Conservation (phyloP, 176 grass and related monocot genomes). For the Tillandsia leiboldiana region DNA sequence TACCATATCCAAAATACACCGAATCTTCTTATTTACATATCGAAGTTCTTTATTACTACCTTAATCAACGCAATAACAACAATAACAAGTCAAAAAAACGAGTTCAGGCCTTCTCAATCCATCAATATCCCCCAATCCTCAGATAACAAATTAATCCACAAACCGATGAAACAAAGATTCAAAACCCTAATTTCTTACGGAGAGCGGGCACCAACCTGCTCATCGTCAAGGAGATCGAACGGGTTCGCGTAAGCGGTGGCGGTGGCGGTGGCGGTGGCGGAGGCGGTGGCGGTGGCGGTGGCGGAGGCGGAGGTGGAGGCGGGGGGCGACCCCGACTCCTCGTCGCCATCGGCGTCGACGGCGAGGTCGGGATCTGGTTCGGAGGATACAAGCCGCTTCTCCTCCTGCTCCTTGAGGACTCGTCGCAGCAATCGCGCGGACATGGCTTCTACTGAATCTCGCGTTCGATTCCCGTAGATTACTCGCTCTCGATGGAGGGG, state of each 20-base stretch:
- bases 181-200: neutral
- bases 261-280: neutral
- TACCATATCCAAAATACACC: too few relatives aligned
- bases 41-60: too few relatives aligned
- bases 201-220: conserved; percentile 26
- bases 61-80: too few relatives aligned
- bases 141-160: neutral
- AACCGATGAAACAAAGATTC: neutral
- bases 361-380: conserved; percentile 22
- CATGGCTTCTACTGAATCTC: conserved; percentile 28
- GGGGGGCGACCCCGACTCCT: conserved; percentile 21
- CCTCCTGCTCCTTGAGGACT: conserved; percentile 56
- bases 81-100: too few relatives aligned
- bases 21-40: too few relatives aligned
- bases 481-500: too few relatives aligned
- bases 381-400: conserved; percentile 13
- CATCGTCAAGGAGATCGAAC: conserved; percentile 77
- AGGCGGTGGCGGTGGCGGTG: conserved; percentile 14
- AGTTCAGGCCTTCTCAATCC: neutral
- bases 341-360: conserved; percentile 23
- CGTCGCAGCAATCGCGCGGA: conserved; percentile 59
- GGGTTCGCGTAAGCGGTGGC: conserved; percentile 42
- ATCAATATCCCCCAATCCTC: neutral
- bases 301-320: conserved; percentile 5
- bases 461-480: neutral